Evolutionary conservation across 305 asterid genomes (phyloP).

Genomic region (Fraxinus baroniana): DNA sequence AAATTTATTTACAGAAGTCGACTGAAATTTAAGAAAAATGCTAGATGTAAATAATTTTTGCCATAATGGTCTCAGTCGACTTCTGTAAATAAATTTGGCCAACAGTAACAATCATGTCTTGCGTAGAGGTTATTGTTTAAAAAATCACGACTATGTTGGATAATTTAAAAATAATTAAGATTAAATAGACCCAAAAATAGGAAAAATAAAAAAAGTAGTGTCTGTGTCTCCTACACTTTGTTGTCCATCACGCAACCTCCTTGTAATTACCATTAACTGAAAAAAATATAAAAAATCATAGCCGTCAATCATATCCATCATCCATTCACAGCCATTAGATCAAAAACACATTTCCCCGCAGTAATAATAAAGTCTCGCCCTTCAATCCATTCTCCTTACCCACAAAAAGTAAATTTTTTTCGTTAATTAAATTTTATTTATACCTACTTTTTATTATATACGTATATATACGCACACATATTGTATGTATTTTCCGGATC

Average conservation of each 20-base stretch:
- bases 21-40: no score
- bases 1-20: no score
- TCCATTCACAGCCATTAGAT: not conserved
- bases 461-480: constrained; percentile 29
- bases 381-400: not conserved
- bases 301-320: constrained; percentile 27
- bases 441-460: not conserved
- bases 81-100: no score
- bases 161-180: no score
- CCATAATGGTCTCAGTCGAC: no score
- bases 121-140: no score
- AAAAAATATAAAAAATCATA: constrained; percentile 1
- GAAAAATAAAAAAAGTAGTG: not conserved
- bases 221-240: not conserved
- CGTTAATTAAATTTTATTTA: not conserved
- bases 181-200: not conserved
- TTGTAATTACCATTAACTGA: constrained; percentile 11
- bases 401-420: constrained; percentile 11
- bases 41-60: no score
- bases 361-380: constrained; percentile 25
- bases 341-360: constrained; percentile 18
- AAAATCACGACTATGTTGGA: no score
- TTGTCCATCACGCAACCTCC: constrained; percentile 19
- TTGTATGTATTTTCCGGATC: constrained; percentile 61
- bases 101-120: no score